Conservation (phyloP, 1,284 basidiomycete genomes). For the Austroboletus niveus region DNA sequence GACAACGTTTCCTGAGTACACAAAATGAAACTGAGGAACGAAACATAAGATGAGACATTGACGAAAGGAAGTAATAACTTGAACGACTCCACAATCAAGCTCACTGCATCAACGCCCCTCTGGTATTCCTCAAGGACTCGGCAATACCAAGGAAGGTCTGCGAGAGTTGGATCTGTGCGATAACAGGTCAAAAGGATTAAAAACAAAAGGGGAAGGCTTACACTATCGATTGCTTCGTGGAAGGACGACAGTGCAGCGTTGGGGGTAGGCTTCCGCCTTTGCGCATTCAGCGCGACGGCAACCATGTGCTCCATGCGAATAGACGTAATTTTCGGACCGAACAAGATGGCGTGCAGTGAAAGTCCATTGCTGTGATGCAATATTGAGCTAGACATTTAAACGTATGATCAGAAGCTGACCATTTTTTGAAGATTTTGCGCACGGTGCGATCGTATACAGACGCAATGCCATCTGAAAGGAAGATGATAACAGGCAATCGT, state of each 20-base stretch:
- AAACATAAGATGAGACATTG: too few species aligned
- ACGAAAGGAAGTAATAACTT: too few species aligned
- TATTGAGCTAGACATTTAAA: not conserved
- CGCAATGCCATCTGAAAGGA: conserved; percentile 54
- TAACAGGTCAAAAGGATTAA: rapidly evolving
- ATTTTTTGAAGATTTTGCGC: too few species aligned
- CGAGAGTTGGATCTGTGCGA: conserved; percentile 47
- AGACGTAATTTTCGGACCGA: conserved; percentile 40
- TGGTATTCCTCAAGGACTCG: conserved; percentile 52
- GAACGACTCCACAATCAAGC: too few species aligned
- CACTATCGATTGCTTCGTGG: conserved; percentile 51
- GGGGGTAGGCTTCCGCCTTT: conserved; percentile 35
- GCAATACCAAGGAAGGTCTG: conserved; percentile 60
- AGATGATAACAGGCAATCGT: conserved; percentile 55
- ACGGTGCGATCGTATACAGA: conserved; percentile 27
- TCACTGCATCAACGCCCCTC: conserved; percentile 45
- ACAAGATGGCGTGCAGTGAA: conserved; percentile 58
- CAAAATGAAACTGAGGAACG: too few species aligned
- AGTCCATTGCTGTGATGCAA: conserved; percentile 46
- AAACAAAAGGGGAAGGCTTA: conserved; percentile 20
- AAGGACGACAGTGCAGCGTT: conserved; percentile 45
- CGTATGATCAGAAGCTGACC: not conserved
- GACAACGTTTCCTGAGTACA: too few species aligned
- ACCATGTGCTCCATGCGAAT: conserved; percentile 46
- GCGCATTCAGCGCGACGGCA: conserved; percentile 47